A percentile compares a stretch with the other conserved stretches of the same genome.
These are phyloP conservation scores for Hydrangea macrophylla DNA, from an alignment of 148 eudicot genomes.

Conservation along the genomic window DNA sequence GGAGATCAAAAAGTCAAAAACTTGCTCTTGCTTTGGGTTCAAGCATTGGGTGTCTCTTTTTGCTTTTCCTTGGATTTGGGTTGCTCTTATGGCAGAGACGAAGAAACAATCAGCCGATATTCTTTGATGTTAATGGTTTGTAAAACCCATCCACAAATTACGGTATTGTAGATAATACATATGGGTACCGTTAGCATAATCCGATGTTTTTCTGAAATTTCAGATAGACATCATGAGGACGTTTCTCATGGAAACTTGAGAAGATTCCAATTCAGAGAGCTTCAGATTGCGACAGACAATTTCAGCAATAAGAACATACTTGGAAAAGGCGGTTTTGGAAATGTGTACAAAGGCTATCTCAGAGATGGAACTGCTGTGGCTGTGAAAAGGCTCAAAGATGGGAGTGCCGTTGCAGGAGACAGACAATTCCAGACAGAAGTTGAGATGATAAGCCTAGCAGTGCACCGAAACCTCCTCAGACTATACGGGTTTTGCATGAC, in stretches of 20 bases:
- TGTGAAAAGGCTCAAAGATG: slow-evolving; percentile 58
- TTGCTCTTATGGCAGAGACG: slow-evolving; percentile 53
- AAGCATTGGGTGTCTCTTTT: slow-evolving; percentile 54
- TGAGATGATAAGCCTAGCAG: slow-evolving; percentile 77
- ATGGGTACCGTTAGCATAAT: neutral
- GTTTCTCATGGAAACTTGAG: slow-evolving; percentile 45
- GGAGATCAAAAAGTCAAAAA: slow-evolving; percentile 45
- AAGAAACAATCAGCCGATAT: slow-evolving; percentile 46
- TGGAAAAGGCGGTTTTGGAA: slow-evolving; percentile 59
- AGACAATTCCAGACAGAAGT: slow-evolving; percentile 54
- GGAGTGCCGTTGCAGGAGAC: slow-evolving; percentile 37
- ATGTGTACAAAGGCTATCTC: slow-evolving; percentile 51
- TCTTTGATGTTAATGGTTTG: slow-evolving; percentile 56
- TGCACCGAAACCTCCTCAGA: slow-evolving; percentile 62
- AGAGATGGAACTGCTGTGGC: slow-evolving; percentile 50
- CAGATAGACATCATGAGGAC: slow-evolving; percentile 50
- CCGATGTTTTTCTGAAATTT: slow-evolving; percentile 9
- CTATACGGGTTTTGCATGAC: slow-evolving; percentile 60
- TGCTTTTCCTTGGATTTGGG: slow-evolving; percentile 48
- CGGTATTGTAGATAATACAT: neutral
- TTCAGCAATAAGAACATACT: slow-evolving; percentile 54
- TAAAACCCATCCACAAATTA: neutral
- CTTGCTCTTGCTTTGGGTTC: slow-evolving; percentile 55
- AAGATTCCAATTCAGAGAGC: slow-evolving; percentile 49
- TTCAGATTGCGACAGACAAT: slow-evolving; percentile 48